Percentiles rank a stretch among this genome's conserved stretches.
Evolutionary conservation across 352 stramenopile genomes (phyloP).

Genomic region (Phytophthora europaea): DNA sequence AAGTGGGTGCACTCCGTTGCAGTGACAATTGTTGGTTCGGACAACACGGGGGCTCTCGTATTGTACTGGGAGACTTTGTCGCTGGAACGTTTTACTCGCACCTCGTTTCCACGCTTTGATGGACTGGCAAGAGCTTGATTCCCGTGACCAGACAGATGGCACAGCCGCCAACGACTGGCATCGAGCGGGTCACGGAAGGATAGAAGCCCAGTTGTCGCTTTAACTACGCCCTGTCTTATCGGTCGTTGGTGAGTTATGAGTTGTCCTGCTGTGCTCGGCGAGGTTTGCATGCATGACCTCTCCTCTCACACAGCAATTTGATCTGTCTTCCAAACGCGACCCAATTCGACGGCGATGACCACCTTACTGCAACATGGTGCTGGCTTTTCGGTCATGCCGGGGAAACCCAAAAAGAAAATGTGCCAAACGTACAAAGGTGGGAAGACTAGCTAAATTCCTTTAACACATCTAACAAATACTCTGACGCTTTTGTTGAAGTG

Average conservation of each 20-base stretch:
- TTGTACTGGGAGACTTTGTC: neutral
- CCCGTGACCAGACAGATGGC: neutral
- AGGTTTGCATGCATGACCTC: neutral
- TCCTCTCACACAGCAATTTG: conserved; percentile 26
- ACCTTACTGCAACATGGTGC: neutral
- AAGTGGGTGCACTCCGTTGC: neutral
- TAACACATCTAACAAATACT: neutral
- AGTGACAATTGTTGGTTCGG: neutral
- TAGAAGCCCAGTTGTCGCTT: conserved; percentile 8
- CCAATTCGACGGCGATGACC: conserved; percentile 10
- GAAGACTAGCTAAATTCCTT: neutral
- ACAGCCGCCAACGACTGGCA: neutral
- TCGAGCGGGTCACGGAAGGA: conserved; percentile 7
- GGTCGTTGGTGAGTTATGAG: neutral
- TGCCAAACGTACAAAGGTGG: conserved; percentile 60
- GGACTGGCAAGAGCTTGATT: conserved; percentile 25
- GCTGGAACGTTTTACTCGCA: conserved; percentile 21
- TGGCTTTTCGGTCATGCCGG: conserved; percentile 65
- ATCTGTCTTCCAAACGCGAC: neutral
- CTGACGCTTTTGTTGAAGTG: conserved; percentile 33
- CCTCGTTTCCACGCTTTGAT: conserved; percentile 3
- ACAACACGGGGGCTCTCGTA: too few relatives aligned
- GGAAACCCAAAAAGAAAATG: conserved; percentile 61
- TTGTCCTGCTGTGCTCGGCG: neutral
- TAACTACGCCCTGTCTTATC: neutral